phyloP scores from a whole-genome alignment of 148 eudicot genomes.

The Dianthus caryophyllus region DNA sequence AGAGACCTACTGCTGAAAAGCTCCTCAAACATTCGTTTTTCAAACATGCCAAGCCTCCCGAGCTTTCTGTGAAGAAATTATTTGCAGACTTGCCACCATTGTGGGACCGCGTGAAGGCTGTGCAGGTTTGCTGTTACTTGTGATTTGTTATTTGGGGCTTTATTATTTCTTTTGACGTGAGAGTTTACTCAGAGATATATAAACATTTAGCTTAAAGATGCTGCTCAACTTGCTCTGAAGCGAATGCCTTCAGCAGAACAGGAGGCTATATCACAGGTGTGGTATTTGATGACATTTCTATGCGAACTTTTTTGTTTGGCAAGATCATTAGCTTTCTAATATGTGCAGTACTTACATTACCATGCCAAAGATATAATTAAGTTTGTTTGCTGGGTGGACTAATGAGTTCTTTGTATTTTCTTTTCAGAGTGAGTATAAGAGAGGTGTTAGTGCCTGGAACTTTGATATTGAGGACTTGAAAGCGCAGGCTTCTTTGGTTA shows the following conservation, averaged over 20 bases:
- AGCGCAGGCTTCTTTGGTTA: slow-evolving; percentile 85
- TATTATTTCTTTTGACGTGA: slow-evolving; percentile 9
- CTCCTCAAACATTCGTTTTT: slow-evolving; percentile 90
- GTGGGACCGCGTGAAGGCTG: slow-evolving; percentile 87
- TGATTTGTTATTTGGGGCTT: slow-evolving; percentile 10
- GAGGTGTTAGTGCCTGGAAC: slow-evolving; percentile 99
- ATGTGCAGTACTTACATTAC: not conserved
- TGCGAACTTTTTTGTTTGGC: not conserved
- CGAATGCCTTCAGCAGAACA: slow-evolving; percentile 89
- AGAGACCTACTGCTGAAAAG: slow-evolving; percentile 92
- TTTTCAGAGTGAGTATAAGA: slow-evolving; percentile 86
- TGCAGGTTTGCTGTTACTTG: slow-evolving; percentile 48
- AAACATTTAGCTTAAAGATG: slow-evolving; percentile 68
- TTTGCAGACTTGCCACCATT: slow-evolving; percentile 85
- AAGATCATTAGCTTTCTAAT: not conserved
- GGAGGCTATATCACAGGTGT: slow-evolving; percentile 92
- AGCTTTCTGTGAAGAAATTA: slow-evolving; percentile 74
- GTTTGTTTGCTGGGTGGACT: not conserved
- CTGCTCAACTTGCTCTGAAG: slow-evolving; percentile 93
- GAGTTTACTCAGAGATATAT: slow-evolving; percentile 7
- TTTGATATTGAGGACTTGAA: slow-evolving; percentile 90
- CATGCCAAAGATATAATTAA: not conserved
- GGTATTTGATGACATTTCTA: slow-evolving; percentile 9
- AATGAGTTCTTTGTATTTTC: slow-evolving; percentile 7
- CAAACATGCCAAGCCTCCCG: slow-evolving; percentile 89